A percentile compares a stretch with the other conserved stretches of the same genome.
phyloP scores from a whole-genome alignment of 2,329 filamentous ascomycete genomes.

The Chaetomium sp. region DNA sequence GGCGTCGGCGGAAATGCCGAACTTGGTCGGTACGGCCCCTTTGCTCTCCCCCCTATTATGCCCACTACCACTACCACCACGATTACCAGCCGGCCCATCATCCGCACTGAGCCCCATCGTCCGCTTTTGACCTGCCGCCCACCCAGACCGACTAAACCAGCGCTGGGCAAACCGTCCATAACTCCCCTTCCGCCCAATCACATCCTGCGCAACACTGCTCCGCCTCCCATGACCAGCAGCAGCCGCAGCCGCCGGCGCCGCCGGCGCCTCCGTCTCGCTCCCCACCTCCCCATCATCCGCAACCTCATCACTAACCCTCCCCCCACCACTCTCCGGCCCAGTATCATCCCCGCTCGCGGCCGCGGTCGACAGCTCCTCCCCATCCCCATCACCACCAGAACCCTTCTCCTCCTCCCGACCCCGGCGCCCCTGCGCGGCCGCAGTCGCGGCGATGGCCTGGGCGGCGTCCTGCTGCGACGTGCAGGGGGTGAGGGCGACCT shows the following conservation, averaged over 20 bases:
- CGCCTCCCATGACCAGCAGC: conserved; percentile 22
- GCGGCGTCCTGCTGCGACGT: conserved; percentile 74
- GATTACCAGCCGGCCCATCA: conserved; percentile 23
- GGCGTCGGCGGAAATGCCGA: conserved; percentile 28
- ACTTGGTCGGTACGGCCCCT: conserved; percentile 33
- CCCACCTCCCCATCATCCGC: conserved; percentile 14
- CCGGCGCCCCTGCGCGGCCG: conserved; percentile 39
- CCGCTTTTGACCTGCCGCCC: conserved; percentile 71
- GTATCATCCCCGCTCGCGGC: conserved; percentile 12
- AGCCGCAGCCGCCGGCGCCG: not conserved
- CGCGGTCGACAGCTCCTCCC: conserved; percentile 25
- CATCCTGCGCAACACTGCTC: conserved; percentile 81
- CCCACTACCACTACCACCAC: not conserved
- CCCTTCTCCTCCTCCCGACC: conserved; percentile 43
- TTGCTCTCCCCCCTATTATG: conserved; percentile 37
- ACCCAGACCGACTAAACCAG: conserved; percentile 87
- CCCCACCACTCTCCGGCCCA: not conserved
- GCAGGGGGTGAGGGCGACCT: conserved; percentile 88
- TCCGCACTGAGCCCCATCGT: conserved; percentile 67
- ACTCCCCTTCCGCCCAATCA: conserved; percentile 77
- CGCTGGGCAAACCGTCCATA: conserved; percentile 88
- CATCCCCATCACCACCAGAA: conserved; percentile 41
- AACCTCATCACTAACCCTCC: not conserved
- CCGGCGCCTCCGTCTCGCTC: conserved; percentile 15
- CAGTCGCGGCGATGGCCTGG: conserved; percentile 67